Evolutionary conservation across 2,329 filamentous ascomycete species (phyloP).

Genomic region (Nigrospora osmanthi): DNA sequence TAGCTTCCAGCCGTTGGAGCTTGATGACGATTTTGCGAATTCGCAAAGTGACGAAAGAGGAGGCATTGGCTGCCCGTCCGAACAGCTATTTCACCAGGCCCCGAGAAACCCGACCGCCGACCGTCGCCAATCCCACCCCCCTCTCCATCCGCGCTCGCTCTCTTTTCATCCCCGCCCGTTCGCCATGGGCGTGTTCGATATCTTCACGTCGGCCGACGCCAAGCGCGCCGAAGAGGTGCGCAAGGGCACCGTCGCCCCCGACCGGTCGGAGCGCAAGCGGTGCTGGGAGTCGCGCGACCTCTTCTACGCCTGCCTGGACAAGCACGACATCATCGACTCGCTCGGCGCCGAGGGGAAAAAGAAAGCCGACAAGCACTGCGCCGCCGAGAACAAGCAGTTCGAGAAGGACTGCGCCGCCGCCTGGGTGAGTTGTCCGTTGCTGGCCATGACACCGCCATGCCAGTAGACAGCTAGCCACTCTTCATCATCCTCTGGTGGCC

Average conservation of each 20-base stretch:
- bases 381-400: constrained; percentile 55
- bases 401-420: constrained; percentile 80
- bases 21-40: constrained; percentile 2
- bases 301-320: constrained; percentile 85
- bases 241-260: constrained; percentile 64
- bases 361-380: constrained; percentile 48
- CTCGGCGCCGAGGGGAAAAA: constrained; percentile 45
- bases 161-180: too few species aligned
- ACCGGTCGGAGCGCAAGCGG: constrained; percentile 67
- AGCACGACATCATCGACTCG: constrained; percentile 72
- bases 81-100: too few species aligned
- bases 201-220: constrained; percentile 27
- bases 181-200: constrained; percentile 42
- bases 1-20: neutral
- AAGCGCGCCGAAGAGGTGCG: constrained; percentile 48
- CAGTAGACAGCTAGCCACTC: too few species aligned
- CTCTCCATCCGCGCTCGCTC: too few species aligned
- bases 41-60: too few species aligned
- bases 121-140: too few species aligned
- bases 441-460: neutral
- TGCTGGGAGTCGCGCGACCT: constrained; percentile 88
- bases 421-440: constrained; percentile 59
- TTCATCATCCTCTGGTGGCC: too few species aligned
- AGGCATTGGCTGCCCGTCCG: too few species aligned
- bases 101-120: too few species aligned